These are phyloP conservation scores for Vitis hybrid DNA, from an alignment of 177 flowering plant genomes.

Conservation along the genomic window DNA sequence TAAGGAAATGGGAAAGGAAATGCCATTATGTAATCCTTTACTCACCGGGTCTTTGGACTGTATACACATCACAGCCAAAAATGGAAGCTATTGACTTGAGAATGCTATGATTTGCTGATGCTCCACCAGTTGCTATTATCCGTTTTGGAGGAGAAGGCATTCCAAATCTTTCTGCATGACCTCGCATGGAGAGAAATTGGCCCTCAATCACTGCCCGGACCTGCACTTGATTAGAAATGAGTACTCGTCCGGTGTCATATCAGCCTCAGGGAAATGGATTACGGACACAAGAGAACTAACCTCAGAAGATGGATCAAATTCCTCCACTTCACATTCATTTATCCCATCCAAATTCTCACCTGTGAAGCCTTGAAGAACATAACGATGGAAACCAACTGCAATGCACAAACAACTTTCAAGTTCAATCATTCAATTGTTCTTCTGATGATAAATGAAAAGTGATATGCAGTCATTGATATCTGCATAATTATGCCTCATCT, in stretches of 20 bases:
- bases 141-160: conserved; percentile 89
- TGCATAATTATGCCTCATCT: background rate
- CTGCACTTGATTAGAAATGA: conserved; percentile 33
- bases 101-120: conserved; percentile 76
- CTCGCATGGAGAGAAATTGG: conserved; percentile 89
- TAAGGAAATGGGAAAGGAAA: background rate
- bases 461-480: background rate
- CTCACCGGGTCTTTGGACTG: conserved; percentile 82
- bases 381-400: conserved; percentile 87
- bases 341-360: conserved; percentile 42
- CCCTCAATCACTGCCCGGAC: conserved; percentile 89
- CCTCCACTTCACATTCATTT: conserved; percentile 58
- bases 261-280: background rate
- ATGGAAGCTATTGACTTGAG: conserved; percentile 64
- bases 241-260: too few relatives aligned
- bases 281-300: conserved; percentile 31
- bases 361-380: conserved; percentile 53
- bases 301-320: conserved; percentile 94
- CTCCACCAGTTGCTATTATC: conserved; percentile 95
- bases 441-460: background rate
- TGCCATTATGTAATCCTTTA: background rate
- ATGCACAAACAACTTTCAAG: conserved; percentile 3
- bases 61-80: conserved; percentile 83
- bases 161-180: conserved; percentile 83
- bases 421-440: background rate